Percentiles rank a stretch among this genome's conserved stretches.
These are phyloP conservation scores for Ochromonadaceae sp. DNA, from an alignment of 352 stramenopile species.

Conservation along the genomic window DNA sequence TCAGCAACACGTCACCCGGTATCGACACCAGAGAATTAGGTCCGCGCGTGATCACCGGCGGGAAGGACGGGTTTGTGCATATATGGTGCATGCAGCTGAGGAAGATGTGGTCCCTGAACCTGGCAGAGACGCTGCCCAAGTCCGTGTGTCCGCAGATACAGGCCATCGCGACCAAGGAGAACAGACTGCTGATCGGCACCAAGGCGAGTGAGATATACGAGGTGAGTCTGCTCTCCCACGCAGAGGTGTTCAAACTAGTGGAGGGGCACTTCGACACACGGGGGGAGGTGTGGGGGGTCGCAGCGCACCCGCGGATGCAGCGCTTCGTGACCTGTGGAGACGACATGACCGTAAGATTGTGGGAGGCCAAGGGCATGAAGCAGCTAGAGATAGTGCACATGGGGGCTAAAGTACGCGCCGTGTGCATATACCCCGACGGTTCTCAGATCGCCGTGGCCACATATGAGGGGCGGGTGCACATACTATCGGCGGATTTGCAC, in stretches of 20 bases:
- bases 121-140: not conserved
- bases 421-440: slow-evolving; percentile 10
- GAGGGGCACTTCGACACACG: slow-evolving; percentile 38
- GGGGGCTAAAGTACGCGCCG: slow-evolving; percentile 16
- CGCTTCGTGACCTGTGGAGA: slow-evolving; percentile 55
- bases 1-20: not conserved
- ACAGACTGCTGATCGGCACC: slow-evolving; percentile 57
- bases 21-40: not conserved
- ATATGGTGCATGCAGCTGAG: slow-evolving; percentile 51
- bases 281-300: slow-evolving; percentile 55
- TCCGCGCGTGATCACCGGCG: slow-evolving; percentile 28
- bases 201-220: slow-evolving; percentile 64
- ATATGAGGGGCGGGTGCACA: not conserved
- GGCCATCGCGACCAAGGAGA: slow-evolving; percentile 35
- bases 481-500: slow-evolving; percentile 5
- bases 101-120: slow-evolving; percentile 14
- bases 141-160: slow-evolving; percentile 1
- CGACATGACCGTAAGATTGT: slow-evolving; percentile 54
- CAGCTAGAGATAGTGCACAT: slow-evolving; percentile 8
- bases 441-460: slow-evolving; percentile 16
- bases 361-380: slow-evolving; percentile 35
- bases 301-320: slow-evolving; percentile 46
- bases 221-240: slow-evolving; percentile 32
- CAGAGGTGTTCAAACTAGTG: slow-evolving; percentile 25
- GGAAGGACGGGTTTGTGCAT: slow-evolving; percentile 58